Conservation (phyloP, 345 rosid genomes). For the Turnera subulata region DNA sequence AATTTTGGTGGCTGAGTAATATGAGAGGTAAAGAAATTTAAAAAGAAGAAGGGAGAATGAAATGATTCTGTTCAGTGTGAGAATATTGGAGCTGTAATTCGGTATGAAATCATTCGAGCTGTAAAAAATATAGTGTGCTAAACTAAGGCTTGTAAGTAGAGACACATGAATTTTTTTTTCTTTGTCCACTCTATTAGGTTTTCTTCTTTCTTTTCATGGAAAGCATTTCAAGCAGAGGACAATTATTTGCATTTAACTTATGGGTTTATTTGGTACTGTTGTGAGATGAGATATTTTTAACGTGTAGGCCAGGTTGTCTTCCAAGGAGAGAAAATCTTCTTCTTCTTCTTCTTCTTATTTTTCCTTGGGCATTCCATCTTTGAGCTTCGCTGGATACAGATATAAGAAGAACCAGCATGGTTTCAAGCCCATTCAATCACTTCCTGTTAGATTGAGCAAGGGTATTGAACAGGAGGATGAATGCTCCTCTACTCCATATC, state of each 20-base stretch:
- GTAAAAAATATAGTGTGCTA: no score
- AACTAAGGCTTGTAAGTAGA: no score
- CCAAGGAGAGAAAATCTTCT: slow-evolving; percentile 39
- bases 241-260: not conserved
- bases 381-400: slow-evolving; percentile 35
- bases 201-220: no score
- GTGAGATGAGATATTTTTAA: slow-evolving; percentile 28
- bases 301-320: slow-evolving; percentile 57
- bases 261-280: slow-evolving; percentile 10
- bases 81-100: no score
- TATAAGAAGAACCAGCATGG: slow-evolving; percentile 33
- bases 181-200: no score
- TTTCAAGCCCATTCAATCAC: slow-evolving; percentile 37
- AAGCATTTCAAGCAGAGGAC: no score
- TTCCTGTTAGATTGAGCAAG: slow-evolving; percentile 40
- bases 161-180: no score
- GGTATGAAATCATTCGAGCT: no score
- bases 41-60: no score
- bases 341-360: slow-evolving; percentile 46
- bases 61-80: no score
- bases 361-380: slow-evolving; percentile 33
- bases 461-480: slow-evolving; percentile 29
- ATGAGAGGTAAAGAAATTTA: no score
- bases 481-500: slow-evolving; percentile 13
- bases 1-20: no score